Base-by-base conservation (phyloP, 1,139 yeast species). In the Blastobotrys capitulatus region DNA sequence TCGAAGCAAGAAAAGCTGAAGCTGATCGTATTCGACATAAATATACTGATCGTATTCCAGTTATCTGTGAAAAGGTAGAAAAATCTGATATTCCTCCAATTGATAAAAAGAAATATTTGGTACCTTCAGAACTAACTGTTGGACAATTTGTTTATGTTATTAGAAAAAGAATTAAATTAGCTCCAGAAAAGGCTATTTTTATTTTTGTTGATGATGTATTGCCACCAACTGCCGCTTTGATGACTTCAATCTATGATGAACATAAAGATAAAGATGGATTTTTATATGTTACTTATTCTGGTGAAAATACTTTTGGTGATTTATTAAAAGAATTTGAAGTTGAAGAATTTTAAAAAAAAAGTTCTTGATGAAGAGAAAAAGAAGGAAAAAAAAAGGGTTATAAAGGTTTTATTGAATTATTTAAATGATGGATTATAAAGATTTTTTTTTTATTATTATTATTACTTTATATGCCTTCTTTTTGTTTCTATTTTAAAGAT, bases 191-290 rank as follows among this genome's bases (percentile, higher is more conserved):
- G 82, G 98, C 98, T 43, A 90, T 92, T 59, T 92, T 92, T 70
- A 89, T 92, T 59, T 92, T 92, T 69, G 95, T 92, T 55, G 90
- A 92, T 66, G 98, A 92, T 66, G 90, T 92, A 52, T 78, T 92
- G 61, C 98, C 98, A 20, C 97, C 97, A 44, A 92, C 98, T 2
- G 97, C 97, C 20, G 95, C 97, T 26, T 79, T 92, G 61, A 89
- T 92, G 90, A 85, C 95, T 60, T 79, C 92, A 27, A 86, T 92
- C 56, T 92, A 92, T 66, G 95, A 89, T 62, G 97, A 92, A 69
- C 96, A 92, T 71, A 89, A 89, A 73, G 98, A 92, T 66, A 90
- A 90, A 64, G 98, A 92, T 66, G 98, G 98, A 37, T 92, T 92
- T 71, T 79, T 92, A 64, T 92, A 92, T 69, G 94, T 92, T 58